These are phyloP conservation scores for Leptosphaerulina australis DNA, from an alignment of 2,329 filamentous ascomycete genomes.

Conservation along the genomic window DNA sequence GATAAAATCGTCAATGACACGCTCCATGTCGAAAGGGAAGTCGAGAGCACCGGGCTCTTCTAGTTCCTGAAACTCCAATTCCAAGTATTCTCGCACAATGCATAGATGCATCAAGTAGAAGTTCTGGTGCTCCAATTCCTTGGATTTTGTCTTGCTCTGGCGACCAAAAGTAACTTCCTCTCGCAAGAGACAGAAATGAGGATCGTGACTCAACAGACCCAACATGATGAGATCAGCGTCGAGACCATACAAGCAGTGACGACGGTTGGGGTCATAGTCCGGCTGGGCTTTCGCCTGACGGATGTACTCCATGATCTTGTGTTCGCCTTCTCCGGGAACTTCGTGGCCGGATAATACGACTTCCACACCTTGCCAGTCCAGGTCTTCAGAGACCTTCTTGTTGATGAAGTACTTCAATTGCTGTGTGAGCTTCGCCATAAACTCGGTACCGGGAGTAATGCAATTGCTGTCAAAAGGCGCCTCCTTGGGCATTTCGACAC, in stretches of 20 bases:
- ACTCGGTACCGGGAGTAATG: slow-evolving; percentile 95
- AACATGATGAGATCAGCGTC: slow-evolving; percentile 99
- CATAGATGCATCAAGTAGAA: slow-evolving; percentile 97
- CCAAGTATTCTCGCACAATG: slow-evolving; percentile 95
- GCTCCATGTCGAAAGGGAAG: slow-evolving; percentile 90
- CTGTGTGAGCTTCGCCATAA: slow-evolving; percentile 94
- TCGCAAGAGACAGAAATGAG: slow-evolving; percentile 94
- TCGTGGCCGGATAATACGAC: slow-evolving; percentile 97
- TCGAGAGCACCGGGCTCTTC: slow-evolving; percentile 72
- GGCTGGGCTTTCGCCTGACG: slow-evolving; percentile 95
- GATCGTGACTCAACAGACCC: slow-evolving; percentile 94
- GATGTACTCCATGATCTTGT: slow-evolving; percentile 99
- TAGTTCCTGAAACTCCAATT: slow-evolving; percentile 94
- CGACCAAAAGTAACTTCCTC: slow-evolving; percentile 98
- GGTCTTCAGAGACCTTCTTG: slow-evolving; percentile 97
- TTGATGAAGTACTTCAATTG: slow-evolving; percentile 98
- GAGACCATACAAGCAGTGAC: slow-evolving; percentile 95
- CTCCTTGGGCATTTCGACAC: slow-evolving; percentile 91
- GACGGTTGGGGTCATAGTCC: slow-evolving; percentile 88
- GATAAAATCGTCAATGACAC: slow-evolving; percentile 98
- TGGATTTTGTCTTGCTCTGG: slow-evolving; percentile 83
- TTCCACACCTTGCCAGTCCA: slow-evolving; percentile 96
- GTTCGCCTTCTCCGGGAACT: slow-evolving; percentile 96
- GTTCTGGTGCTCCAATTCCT: slow-evolving; percentile 97
- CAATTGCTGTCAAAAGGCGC: slow-evolving; percentile 98